A percentile compares a stretch with the other conserved stretches of the same genome.
Conservation (phyloP, 371 early-diverging fungal genomes). For the Basidiobolus heterosporus region DNA sequence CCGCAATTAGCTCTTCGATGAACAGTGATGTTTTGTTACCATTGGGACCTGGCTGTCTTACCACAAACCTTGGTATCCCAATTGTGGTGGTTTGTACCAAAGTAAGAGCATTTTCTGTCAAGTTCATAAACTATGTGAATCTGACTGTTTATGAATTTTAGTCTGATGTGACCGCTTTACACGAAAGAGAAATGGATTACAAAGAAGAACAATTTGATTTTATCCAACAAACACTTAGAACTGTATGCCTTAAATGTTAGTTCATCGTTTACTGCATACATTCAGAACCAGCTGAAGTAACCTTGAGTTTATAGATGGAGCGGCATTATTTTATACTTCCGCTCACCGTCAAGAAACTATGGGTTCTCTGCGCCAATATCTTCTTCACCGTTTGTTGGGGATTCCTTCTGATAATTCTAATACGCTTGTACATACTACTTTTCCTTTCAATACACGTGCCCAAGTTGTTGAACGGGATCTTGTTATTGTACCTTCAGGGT, state of each 20-base stretch:
- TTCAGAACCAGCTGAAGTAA: background rate
- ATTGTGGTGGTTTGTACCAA: slow-evolving; percentile 78
- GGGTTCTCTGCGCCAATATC: slow-evolving; percentile 57
- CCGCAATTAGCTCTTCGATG: slow-evolving; percentile 6
- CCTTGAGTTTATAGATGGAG: slow-evolving; percentile 48
- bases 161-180: slow-evolving; percentile 57
- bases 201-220: slow-evolving; percentile 87
- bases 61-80: slow-evolving; percentile 74
- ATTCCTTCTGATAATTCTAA: background rate
- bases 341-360: slow-evolving; percentile 61
- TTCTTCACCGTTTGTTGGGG: slow-evolving; percentile 55
- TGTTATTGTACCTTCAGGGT: slow-evolving; percentile 77
- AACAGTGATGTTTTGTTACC: slow-evolving; percentile 44
- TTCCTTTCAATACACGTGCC: slow-evolving; percentile 43
- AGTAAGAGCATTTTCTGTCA: slow-evolving; percentile 22
- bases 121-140: too few relatives aligned
- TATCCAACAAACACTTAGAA: slow-evolving; percentile 82
- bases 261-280: background rate
- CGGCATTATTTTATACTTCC: slow-evolving; percentile 79
- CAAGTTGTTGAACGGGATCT: slow-evolving; percentile 76
- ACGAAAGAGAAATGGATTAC: slow-evolving; percentile 72
- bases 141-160: slow-evolving; percentile 11
- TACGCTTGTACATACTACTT: slow-evolving; percentile 22
- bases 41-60: slow-evolving; percentile 62
- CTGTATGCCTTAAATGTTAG: slow-evolving; percentile 80